phyloP scores from a whole-genome alignment of 2,329 filamentous ascomycete species.

The Hypoxylon sp. region DNA sequence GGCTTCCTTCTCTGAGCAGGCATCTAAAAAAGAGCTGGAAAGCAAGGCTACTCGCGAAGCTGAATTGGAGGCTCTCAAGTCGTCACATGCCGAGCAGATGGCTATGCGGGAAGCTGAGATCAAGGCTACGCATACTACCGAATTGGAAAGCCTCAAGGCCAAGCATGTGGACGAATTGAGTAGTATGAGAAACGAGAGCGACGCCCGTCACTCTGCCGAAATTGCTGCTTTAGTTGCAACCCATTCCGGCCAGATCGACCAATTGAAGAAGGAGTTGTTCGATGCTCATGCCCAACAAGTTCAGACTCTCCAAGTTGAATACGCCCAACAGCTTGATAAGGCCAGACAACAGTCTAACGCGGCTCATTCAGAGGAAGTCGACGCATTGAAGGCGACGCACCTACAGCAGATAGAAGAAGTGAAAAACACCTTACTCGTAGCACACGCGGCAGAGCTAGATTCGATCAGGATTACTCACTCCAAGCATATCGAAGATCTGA shows the following conservation, averaged over 20 bases:
- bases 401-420: slow-evolving; percentile 46
- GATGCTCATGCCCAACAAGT: slow-evolving; percentile 47
- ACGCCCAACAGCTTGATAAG: slow-evolving; percentile 47
- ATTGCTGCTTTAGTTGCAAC: slow-evolving; percentile 46
- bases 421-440: slow-evolving; percentile 39
- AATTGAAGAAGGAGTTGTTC: slow-evolving; percentile 46
- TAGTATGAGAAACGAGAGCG: slow-evolving; percentile 43
- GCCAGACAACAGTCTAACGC: slow-evolving; percentile 42
- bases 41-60: slow-evolving; percentile 33
- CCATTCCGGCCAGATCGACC: slow-evolving; percentile 44
- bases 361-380: slow-evolving; percentile 45
- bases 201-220: slow-evolving; percentile 49
- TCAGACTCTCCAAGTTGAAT: slow-evolving; percentile 46
- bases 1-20: slow-evolving; percentile 37
- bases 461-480: slow-evolving; percentile 45
- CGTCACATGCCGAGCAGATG: slow-evolving; percentile 41
- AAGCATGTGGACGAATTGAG: slow-evolving; percentile 49
- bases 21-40: slow-evolving; percentile 41
- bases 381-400: slow-evolving; percentile 46
- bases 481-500: slow-evolving; percentile 45
- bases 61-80: slow-evolving; percentile 42
- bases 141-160: slow-evolving; percentile 46
- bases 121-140: slow-evolving; percentile 40
- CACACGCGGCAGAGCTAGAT: slow-evolving; percentile 48
- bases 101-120: slow-evolving; percentile 42